Percentiles rank a stretch among this genome's conserved stretches.
These are phyloP conservation scores for Cucumis hystrix DNA, from an alignment of 306 rosid genomes.

Conservation along the genomic window DNA sequence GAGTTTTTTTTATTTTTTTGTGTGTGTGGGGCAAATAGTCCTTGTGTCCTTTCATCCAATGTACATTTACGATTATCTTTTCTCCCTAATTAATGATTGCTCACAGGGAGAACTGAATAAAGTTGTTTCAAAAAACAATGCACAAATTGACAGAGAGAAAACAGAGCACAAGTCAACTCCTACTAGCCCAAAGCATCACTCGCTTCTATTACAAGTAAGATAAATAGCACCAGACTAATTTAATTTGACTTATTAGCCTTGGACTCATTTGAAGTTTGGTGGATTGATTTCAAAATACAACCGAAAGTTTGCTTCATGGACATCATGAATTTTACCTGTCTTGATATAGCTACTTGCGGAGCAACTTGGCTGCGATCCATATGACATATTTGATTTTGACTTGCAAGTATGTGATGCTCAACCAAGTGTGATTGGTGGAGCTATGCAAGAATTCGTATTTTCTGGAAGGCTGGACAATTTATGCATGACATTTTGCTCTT, in stretches of 20 bases:
- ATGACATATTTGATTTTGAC: conserved; percentile 68
- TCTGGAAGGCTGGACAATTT: conserved; percentile 89
- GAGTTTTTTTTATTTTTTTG: neutral
- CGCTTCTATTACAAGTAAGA: conserved; percentile 59
- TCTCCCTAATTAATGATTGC: neutral
- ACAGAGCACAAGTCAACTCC: conserved; percentile 23
- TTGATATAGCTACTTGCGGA: conserved; percentile 50
- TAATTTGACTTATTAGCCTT: neutral
- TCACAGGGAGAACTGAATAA: conserved; percentile 70
- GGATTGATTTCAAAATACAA: neutral
- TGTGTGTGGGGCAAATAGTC: neutral
- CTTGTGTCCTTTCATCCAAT: neutral
- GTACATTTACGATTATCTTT: neutral
- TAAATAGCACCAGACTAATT: neutral
- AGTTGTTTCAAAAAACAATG: conserved; percentile 31
- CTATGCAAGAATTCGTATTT: conserved; percentile 51
- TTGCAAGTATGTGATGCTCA: conserved; percentile 91
- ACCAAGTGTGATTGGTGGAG: conserved; percentile 65
- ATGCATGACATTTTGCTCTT: conserved; percentile 81
- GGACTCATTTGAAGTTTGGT: neutral
- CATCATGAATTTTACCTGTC: neutral
- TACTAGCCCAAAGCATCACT: conserved; percentile 51
- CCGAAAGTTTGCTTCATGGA: too few relatives aligned
- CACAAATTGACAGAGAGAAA: conserved; percentile 12
- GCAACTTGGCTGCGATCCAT: conserved; percentile 53